Conservation (phyloP, 1,139 yeast genomes). For the Scheffersomyces segobiensis region DNA sequence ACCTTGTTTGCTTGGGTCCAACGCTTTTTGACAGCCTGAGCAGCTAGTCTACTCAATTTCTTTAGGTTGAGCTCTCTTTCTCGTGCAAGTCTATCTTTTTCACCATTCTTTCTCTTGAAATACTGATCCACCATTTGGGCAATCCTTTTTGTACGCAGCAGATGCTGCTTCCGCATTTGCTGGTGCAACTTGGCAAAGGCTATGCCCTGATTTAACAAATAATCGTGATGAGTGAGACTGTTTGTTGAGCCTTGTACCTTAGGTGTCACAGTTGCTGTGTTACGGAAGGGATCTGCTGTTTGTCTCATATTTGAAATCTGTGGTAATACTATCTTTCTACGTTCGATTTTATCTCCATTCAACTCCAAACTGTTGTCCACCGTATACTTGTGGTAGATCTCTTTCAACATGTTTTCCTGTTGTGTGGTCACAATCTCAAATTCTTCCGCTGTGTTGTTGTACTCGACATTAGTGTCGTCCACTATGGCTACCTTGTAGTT, state of each 20-base stretch:
- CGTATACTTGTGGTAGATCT: constrained; percentile 31
- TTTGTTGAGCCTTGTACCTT: constrained; percentile 40
- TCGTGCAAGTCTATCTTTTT: constrained; percentile 75
- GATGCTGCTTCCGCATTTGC: constrained; percentile 65
- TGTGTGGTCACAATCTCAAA: constrained; percentile 31
- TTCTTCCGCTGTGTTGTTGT: constrained; percentile 34
- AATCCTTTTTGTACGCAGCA: constrained; percentile 68
- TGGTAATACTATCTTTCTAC: constrained; percentile 47
- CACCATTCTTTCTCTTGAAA: constrained; percentile 83
- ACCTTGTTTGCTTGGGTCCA: constrained; percentile 94
- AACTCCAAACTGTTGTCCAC: constrained; percentile 41
- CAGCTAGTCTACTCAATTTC: constrained; percentile 74
- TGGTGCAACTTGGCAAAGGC: constrained; percentile 70
- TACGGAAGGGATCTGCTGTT: constrained; percentile 42
- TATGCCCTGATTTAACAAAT: constrained; percentile 73
- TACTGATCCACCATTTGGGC: constrained; percentile 85
- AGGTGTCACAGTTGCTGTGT: constrained; percentile 39
- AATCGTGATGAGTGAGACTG: constrained; percentile 64
- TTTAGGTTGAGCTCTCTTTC: constrained; percentile 69
- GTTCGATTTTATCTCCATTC: constrained; percentile 45
- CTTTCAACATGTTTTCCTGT: constrained; percentile 30
- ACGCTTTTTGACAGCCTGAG: constrained; percentile 82
- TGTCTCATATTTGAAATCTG: constrained; percentile 42
- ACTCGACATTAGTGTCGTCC: constrained; percentile 41
- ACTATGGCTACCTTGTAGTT: constrained; percentile 46